Conservation (phyloP, 164 flowering plant species). For the Umbilicus rupestris region DNA sequence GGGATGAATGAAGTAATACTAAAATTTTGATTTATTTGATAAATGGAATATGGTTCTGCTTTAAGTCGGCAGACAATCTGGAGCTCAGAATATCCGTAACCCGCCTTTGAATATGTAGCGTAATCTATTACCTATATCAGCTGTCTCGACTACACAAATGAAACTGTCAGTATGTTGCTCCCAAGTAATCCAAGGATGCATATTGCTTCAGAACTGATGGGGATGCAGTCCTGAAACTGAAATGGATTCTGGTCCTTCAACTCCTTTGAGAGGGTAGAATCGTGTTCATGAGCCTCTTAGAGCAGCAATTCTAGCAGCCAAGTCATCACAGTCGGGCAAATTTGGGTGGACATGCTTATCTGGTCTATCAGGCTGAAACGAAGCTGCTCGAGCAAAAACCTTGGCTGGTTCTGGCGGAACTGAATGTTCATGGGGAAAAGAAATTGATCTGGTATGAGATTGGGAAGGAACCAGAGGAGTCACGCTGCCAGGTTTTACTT, state of each 20-base stretch:
- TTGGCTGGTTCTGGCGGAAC: neutral
- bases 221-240: neutral
- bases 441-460: conserved; percentile 1
- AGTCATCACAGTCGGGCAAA: conserved; percentile 3
- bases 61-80: no score
- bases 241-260: neutral
- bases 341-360: conserved; percentile 6
- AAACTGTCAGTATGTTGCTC: neutral
- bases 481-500: neutral
- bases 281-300: conserved; percentile 6
- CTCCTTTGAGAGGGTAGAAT: no score
- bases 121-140: neutral
- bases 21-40: no score
- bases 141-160: neutral
- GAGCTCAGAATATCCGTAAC: neutral
- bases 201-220: neutral
- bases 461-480: conserved; percentile 1
- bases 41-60: no score
- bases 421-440: neutral
- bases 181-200: neutral
- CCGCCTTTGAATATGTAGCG: neutral
- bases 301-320: conserved; percentile 5
- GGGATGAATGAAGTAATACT: no score
- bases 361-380: conserved; percentile 5
- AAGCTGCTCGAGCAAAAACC: conserved; percentile 3